Evolutionary conservation across 306 rosid species (phyloP).

Genomic region (Cucurbita pepo): DNA sequence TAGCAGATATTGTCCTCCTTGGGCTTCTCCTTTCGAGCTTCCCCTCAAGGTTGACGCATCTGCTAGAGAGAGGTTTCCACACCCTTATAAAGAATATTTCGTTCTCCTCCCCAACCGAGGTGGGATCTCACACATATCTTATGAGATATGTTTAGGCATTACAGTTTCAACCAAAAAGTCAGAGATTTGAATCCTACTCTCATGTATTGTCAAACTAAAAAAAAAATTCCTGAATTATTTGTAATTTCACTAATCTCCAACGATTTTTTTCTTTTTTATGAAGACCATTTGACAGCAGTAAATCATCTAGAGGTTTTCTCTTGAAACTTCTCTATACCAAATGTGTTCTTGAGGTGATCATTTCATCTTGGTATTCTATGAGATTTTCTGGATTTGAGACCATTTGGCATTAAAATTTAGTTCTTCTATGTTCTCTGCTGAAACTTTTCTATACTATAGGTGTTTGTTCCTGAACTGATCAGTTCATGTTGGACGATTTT

Average conservation of each 20-base stretch:
- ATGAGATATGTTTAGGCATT: not conserved
- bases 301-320: not conserved
- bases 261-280: not conserved
- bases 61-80: too few relatives aligned
- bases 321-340: not conserved
- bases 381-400: not conserved
- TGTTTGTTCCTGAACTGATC: not conserved
- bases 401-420: not conserved
- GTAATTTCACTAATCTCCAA: too few relatives aligned
- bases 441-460: not conserved
- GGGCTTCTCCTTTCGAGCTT: too few relatives aligned
- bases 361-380: not conserved
- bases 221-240: too few relatives aligned
- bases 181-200: not conserved
- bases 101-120: too few relatives aligned
- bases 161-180: not conserved
- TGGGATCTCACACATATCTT: too few relatives aligned
- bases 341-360: not conserved
- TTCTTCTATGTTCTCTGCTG: not conserved
- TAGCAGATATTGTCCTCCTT: too few relatives aligned
- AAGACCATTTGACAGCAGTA: not conserved
- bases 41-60: too few relatives aligned
- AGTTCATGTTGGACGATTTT: not conserved
- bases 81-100: too few relatives aligned
- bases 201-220: too few relatives aligned